Conservation (phyloP, 352 stramenopile species). For the Globisporangium mamillatum region DNA sequence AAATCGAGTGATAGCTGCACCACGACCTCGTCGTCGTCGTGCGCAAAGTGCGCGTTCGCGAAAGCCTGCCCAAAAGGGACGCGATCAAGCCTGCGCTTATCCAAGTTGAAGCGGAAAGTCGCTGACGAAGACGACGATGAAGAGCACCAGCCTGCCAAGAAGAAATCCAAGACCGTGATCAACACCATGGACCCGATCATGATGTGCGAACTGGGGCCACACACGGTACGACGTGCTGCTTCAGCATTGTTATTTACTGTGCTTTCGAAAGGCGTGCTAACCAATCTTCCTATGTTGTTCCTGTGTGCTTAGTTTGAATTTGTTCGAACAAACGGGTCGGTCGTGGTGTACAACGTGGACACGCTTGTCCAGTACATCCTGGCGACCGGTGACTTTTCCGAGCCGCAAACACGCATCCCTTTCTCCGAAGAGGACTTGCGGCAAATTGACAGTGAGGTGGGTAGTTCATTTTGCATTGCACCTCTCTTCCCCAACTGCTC, state of each 20-base stretch:
- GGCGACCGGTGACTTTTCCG: conserved; percentile 84
- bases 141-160: conserved; percentile 25
- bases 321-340: conserved; percentile 72
- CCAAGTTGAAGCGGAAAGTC: conserved; percentile 54
- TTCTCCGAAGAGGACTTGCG: conserved; percentile 82
- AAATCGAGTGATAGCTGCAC: neutral
- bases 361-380: conserved; percentile 88
- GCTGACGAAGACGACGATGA: conserved; percentile 23
- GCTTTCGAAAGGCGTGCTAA: conserved; percentile 7
- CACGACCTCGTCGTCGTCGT: neutral
- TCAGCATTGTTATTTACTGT: neutral
- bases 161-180: conserved; percentile 58
- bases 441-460: conserved; percentile 68
- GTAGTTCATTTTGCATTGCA: neutral
- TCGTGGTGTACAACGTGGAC: conserved; percentile 87
- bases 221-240: conserved; percentile 53
- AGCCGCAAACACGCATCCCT: conserved; percentile 84
- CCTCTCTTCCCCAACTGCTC: conserved; percentile 8
- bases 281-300: conserved; percentile 5
- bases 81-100: conserved; percentile 55
- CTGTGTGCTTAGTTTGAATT: conserved; percentile 69
- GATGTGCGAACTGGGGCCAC: conserved; percentile 65
- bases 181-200: conserved; percentile 89
- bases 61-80: conserved; percentile 24
- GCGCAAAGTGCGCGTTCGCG: conserved; percentile 3